Evolutionary conservation across 345 rosid species (phyloP).

Genomic region (Fremontodendron californicum): DNA sequence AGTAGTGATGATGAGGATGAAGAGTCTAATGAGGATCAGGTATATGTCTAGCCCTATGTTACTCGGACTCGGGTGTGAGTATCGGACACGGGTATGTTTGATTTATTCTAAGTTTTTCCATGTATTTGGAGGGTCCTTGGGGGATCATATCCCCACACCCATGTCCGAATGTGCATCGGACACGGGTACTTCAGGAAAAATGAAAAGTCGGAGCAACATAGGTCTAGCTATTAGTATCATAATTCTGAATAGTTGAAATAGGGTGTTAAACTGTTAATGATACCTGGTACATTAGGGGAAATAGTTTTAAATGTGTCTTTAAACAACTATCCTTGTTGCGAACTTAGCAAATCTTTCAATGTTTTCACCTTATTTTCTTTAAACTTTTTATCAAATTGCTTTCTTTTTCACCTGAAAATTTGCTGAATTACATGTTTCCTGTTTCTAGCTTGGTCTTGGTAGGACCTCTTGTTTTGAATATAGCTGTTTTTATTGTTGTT

Average conservation of each 20-base stretch:
- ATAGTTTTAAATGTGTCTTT: not conserved
- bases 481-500: not conserved
- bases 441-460: not conserved
- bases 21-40: constrained; percentile 39
- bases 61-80: no score
- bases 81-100: no score
- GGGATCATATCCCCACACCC: no score
- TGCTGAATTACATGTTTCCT: not conserved
- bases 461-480: not conserved
- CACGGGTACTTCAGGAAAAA: no score
- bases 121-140: no score
- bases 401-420: not conserved
- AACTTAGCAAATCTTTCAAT: not conserved
- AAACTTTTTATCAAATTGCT: not conserved
- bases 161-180: no score
- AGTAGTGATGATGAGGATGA: constrained; percentile 33
- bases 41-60: no score
- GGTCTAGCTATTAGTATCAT: not conserved
- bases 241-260: not conserved
- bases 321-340: not conserved
- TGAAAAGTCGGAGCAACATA: no score
- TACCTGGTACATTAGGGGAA: not conserved
- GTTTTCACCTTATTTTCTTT: not conserved
- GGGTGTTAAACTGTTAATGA: not conserved
- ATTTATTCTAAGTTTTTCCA: no score